Conservation (phyloP, 441 rosid genomes). For the Pelargonium fulgidum region DNA sequence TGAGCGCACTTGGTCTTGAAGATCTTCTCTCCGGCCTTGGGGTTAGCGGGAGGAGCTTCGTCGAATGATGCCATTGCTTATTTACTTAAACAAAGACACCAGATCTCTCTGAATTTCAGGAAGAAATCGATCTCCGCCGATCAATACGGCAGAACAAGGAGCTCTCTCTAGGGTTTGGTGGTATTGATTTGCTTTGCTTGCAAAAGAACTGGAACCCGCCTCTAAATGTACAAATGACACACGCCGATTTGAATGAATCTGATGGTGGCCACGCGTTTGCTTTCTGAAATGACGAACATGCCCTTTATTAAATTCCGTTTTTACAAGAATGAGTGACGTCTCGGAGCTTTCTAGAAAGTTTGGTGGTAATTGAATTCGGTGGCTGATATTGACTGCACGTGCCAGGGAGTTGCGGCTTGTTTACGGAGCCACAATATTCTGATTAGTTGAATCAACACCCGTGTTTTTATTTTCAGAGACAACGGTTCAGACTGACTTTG, state of each 20-base stretch:
- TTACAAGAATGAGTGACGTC: too few relatives aligned
- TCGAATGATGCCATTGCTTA: conserved; percentile 54
- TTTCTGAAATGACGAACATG: too few relatives aligned
- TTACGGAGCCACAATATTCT: too few relatives aligned
- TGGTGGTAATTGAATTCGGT: background rate
- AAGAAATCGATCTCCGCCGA: background rate
- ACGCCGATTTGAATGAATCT: background rate
- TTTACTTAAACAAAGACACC: background rate
- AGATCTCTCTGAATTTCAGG: background rate
- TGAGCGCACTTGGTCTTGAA: conserved; percentile 81
- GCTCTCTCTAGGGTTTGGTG: background rate
- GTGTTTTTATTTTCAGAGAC: too few relatives aligned
- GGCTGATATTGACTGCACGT: conserved; percentile 5
- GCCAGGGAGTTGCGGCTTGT: background rate
- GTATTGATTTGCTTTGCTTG: background rate
- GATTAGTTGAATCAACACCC: too few relatives aligned
- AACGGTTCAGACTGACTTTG: too few relatives aligned
- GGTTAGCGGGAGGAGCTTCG: conserved; percentile 64
- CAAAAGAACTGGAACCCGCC: background rate
- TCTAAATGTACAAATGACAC: background rate
- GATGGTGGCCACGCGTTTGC: too few relatives aligned
- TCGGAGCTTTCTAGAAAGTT: too few relatives aligned
- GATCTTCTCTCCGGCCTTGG: conserved; percentile 64
- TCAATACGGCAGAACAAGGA: background rate
- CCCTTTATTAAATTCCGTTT: too few relatives aligned